phyloP scores from a whole-genome alignment of 176 grass and related monocot genomes.

The Dactylis glomerata region DNA sequence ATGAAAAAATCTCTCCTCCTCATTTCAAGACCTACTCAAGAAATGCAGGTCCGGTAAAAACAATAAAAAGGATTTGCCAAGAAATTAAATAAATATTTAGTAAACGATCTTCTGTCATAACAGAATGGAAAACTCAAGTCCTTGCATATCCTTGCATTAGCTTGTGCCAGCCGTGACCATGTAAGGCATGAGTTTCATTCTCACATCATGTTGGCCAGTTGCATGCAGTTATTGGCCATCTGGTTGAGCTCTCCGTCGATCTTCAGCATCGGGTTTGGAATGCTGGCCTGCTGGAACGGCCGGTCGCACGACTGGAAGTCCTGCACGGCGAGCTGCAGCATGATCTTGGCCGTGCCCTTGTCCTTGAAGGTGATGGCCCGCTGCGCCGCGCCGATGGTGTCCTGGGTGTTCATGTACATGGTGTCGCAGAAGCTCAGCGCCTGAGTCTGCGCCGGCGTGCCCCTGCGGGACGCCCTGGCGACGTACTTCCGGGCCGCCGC shows the following conservation, averaged over 20 bases:
- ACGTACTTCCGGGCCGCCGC: conserved; percentile 24
- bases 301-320: conserved; percentile 54
- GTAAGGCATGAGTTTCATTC: not conserved
- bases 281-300: conserved; percentile 24
- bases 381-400: conserved; percentile 45
- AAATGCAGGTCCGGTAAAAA: not conserved
- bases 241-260: conserved; percentile 32
- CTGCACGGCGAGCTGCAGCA: conserved; percentile 52
- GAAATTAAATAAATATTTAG: not conserved
- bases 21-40: conserved; percentile 11
- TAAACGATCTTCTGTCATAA: not conserved
- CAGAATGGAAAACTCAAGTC: not conserved
- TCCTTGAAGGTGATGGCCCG: conserved; percentile 45
- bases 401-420: conserved; percentile 57
- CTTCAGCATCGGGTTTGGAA: conserved; percentile 35
- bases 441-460: not conserved
- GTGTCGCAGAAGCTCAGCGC: conserved; percentile 47
- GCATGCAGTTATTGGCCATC: conserved; percentile 53
- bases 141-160: conserved; percentile 5
- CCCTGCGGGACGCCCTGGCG: not conserved
- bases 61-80: not conserved
- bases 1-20: conserved; percentile 17
- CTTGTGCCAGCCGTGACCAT: not conserved
- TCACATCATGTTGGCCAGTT: conserved; percentile 43
- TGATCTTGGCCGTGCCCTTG: conserved; percentile 39